Evolutionary conservation across 2,329 filamentous ascomycete species (phyloP).

Genomic region (Ceratocystis diversiconidia): DNA sequence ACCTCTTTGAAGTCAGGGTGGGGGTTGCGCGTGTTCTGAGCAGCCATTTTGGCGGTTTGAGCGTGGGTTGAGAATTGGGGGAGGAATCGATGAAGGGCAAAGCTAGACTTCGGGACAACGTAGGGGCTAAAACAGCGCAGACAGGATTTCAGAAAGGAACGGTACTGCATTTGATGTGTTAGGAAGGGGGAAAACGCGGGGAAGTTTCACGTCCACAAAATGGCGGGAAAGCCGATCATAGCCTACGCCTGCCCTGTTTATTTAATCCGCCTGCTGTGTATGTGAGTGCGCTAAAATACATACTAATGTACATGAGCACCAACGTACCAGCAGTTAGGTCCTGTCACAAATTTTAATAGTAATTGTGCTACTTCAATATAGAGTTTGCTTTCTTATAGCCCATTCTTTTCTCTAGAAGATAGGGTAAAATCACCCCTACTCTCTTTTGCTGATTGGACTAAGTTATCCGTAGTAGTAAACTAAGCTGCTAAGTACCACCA

Average conservation of each 20-base stretch:
- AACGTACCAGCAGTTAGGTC: no score
- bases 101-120: slow-evolving; percentile 15
- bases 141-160: not conserved
- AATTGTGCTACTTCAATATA: no score
- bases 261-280: not conserved
- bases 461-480: not conserved
- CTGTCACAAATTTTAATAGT: no score
- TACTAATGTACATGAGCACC: not conserved
- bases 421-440: no score
- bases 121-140: not conserved
- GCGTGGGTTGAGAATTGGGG: slow-evolving; percentile 19
- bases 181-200: slow-evolving; percentile 1
- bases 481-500: not conserved
- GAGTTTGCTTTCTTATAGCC: no score
- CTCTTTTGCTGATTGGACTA: no score
- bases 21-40: slow-evolving; percentile 41
- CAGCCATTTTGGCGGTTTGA: slow-evolving; percentile 8
- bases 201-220: not conserved
- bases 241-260: not conserved
- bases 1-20: slow-evolving; percentile 64
- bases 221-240: not conserved
- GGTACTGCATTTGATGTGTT: not conserved
- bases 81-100: not conserved
- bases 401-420: no score
- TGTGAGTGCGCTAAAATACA: not conserved